These are phyloP conservation scores for Jacaranda copaia DNA, from an alignment of 257 asterid genomes.

Conservation along the genomic window DNA sequence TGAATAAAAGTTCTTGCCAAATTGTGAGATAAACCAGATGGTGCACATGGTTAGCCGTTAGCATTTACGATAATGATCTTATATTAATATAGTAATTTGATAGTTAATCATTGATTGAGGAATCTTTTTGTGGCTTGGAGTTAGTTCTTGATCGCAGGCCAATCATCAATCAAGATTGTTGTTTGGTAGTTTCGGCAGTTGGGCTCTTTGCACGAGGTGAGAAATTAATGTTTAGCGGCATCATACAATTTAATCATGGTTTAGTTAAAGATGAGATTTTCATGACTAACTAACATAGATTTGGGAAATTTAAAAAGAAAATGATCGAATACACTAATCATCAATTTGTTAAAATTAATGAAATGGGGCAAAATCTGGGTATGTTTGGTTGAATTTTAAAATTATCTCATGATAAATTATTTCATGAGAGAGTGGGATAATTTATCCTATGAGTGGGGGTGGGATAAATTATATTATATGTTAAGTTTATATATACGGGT, in stretches of 20 bases:
- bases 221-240: constrained; percentile 24
- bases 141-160: not conserved
- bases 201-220: constrained; percentile 28
- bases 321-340: not conserved
- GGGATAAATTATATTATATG: no score
- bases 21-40: not conserved
- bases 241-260: constrained; percentile 11
- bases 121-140: constrained; percentile 3
- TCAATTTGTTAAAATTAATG: not conserved
- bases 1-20: no score
- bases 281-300: constrained; percentile 30
- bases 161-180: not conserved
- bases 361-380: not conserved
- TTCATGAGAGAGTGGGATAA: no score
- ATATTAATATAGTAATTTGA: constrained; percentile 25
- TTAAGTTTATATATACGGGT: no score
- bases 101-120: constrained; percentile 26
- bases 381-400: no score
- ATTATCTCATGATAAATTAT: no score
- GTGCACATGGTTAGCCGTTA: constrained; percentile 37
- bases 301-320: not conserved
- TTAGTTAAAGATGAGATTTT: constrained; percentile 30
- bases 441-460: no score
- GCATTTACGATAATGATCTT: not conserved
- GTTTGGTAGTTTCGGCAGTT: constrained; percentile 32